Evolutionary conservation across 805 yeast species (phyloP).

Genomic region (Cyberlindnera maritima): DNA sequence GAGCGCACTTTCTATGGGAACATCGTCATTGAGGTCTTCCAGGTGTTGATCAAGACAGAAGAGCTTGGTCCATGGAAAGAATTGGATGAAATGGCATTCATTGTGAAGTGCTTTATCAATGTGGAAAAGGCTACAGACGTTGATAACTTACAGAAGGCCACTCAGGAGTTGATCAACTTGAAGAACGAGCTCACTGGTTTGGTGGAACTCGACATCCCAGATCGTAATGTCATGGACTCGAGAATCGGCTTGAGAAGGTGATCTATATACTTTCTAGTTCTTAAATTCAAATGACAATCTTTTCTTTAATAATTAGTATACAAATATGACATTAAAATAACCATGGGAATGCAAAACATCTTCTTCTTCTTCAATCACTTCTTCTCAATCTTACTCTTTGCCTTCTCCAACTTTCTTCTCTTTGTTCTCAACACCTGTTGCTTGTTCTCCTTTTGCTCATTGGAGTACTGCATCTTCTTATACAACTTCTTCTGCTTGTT

Average conservation of each 20-base stretch:
- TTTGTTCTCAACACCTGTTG: conserved; percentile 65
- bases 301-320: not conserved
- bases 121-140: conserved; percentile 73
- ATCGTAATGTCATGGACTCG: conserved; percentile 78
- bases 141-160: conserved; percentile 63
- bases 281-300: not conserved
- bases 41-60: conserved; percentile 35
- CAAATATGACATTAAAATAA: not conserved
- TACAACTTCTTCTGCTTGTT: conserved; percentile 93
- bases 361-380: too few relatives aligned
- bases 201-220: conserved; percentile 69
- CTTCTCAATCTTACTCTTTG: conserved; percentile 23
- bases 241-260: conserved; percentile 32
- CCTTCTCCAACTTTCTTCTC: conserved; percentile 67
- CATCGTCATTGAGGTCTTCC: conserved; percentile 57
- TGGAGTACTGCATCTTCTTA: conserved; percentile 92
- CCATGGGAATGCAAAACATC: not conserved
- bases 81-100: conserved; percentile 49
- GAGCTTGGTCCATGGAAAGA: conserved; percentile 30
- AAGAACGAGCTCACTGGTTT: conserved; percentile 68
- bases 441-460: conserved; percentile 77
- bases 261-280: not conserved
- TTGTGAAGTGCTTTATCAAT: conserved; percentile 66
- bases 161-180: conserved; percentile 56
- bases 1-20: conserved; percentile 54